Percentiles rank a stretch among this genome's conserved stretches.
Evolutionary conservation across 2,329 filamentous ascomycete genomes (phyloP).

Genomic region (Calonectria ilicicola): DNA sequence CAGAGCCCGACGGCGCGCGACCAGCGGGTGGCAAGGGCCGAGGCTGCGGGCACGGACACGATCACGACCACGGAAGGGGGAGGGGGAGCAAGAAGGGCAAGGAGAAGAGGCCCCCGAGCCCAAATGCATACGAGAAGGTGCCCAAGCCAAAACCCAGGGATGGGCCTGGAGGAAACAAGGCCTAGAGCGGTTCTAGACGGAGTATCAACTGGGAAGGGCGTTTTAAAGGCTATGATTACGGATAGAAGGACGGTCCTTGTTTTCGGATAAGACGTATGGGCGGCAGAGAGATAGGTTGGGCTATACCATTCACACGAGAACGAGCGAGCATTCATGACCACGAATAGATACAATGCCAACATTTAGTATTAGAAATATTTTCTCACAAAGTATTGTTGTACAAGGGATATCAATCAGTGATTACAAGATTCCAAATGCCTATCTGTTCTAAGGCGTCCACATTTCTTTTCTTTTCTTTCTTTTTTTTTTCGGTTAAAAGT

Average conservation of each 20-base stretch:
- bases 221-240: constrained; percentile 21
- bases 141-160: constrained; percentile 59
- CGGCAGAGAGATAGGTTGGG: not conserved
- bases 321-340: constrained; percentile 21
- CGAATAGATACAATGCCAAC: constrained; percentile 11
- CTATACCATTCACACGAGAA: constrained; percentile 9
- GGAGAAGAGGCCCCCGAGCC: constrained; percentile 69
- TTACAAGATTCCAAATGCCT: not conserved
- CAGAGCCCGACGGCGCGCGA: constrained; percentile 42
- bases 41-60: constrained; percentile 55
- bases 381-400: constrained; percentile 9
- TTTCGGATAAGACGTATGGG: constrained; percentile 1
- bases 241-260: constrained; percentile 4
- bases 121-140: constrained; percentile 86
- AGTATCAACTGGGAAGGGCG: not conserved
- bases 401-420: constrained; percentile 29
- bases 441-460: not conserved
- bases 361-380: not conserved
- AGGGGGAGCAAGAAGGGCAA: constrained; percentile 47
- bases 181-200: constrained; percentile 23
- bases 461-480: not conserved
- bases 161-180: constrained; percentile 34
- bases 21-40: constrained; percentile 51
- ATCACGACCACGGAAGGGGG: constrained; percentile 40
- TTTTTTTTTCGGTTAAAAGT: not conserved